Conservation (phyloP, 2,329 filamentous ascomycete species). For the Penicillium frequentans region DNA sequence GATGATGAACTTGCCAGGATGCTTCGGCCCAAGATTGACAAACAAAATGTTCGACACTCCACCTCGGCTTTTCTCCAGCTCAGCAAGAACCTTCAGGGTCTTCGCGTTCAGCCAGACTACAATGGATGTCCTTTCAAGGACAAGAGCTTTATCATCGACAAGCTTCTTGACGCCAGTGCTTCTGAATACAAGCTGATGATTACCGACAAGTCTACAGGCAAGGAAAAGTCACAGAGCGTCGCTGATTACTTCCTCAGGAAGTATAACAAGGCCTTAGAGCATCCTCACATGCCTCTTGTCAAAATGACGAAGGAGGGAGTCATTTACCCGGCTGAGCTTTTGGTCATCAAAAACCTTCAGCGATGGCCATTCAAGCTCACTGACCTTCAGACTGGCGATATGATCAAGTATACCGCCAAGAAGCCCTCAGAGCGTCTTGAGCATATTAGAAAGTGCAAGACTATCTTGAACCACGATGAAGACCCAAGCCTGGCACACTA, state of each 20-base stretch:
- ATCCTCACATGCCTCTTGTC: conserved; percentile 55
- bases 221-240: conserved; percentile 56
- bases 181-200: conserved; percentile 45
- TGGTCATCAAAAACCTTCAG: conserved; percentile 55
- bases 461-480: conserved; percentile 63
- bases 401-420: conserved; percentile 93
- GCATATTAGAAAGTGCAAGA: conserved; percentile 68
- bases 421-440: conserved; percentile 66
- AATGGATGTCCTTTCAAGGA: conserved; percentile 31
- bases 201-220: conserved; percentile 40
- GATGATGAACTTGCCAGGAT: conserved; percentile 29
- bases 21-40: conserved; percentile 20
- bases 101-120: conserved; percentile 41
- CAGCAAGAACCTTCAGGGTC: conserved; percentile 33
- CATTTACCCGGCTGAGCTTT: conserved; percentile 58
- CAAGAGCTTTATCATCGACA: conserved; percentile 53
- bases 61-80: conserved; percentile 23
- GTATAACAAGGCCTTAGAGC: conserved; percentile 51
- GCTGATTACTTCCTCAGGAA: conserved; percentile 55
- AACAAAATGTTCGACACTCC: neutral
- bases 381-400: conserved; percentile 68
- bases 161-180: conserved; percentile 46
- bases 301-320: conserved; percentile 58
- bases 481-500: conserved; percentile 74
- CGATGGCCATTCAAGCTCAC: conserved; percentile 60